Evolutionary conservation across 2,329 filamentous ascomycete genomes (phyloP), one percentile per base, ranked within the genome.

Genomic region (Chaetoscypha palmicola): DNA sequence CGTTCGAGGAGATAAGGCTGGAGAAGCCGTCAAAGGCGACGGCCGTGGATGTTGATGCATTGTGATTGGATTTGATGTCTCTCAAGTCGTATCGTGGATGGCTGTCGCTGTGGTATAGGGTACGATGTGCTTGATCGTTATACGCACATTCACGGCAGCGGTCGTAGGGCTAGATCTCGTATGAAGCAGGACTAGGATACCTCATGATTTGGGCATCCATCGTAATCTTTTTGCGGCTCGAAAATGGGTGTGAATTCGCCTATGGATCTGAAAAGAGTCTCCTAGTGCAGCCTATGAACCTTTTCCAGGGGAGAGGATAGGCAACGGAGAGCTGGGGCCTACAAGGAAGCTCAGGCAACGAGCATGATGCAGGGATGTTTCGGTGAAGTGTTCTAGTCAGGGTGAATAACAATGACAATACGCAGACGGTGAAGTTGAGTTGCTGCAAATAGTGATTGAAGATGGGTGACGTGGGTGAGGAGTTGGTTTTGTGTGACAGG

Each of bases 41-140:
- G 81, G 77, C 58, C 90, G 81, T 57, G 86, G 82, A 68, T 90
- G 86, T 68, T 94, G 90, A 77, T 96, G 89, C 90, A 96, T 96
- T 57, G 62, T 71, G 46, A 49, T 37, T 26, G 26, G 45, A 45
- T 35, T 41, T n/a, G n/a, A n/a, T 38, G 43, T 48, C 42, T 47
- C 46, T 22, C 24, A 46, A 39, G 48, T 47, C 43, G 47, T 52
- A 39, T 46, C 35, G 39, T 38, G 49, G 44, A 33, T 48, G 49
- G 50, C 50, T 53, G 51, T 53, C 43, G 45, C 51, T 38, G 41
- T 44, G 38, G 46, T 45, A 41, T 23, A 38, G 46, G 46, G 47
- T 45, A 36, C 38, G 47, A 46, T 48, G 43, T 49, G 52, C 50
- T 51, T 45, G 41, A 34, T 17, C 37, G 43, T 43, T 40, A 43